Conservation (phyloP, 768 basidiomycete species). For the Serendipita indica region DNA sequence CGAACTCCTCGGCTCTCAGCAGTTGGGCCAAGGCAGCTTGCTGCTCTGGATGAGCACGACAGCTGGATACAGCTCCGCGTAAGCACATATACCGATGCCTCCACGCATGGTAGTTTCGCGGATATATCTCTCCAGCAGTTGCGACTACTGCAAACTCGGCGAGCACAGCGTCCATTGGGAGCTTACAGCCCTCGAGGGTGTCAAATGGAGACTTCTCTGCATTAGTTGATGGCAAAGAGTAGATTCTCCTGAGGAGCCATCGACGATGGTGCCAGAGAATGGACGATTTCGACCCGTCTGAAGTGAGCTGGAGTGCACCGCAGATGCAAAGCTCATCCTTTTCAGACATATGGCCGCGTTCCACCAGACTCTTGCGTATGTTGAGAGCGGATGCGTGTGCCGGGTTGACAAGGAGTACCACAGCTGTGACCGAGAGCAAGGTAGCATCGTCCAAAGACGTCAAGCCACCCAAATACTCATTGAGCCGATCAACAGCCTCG, state of each 20-base stretch:
- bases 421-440: constrained; percentile 26
- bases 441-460: not conserved
- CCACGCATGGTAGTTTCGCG: constrained; percentile 67
- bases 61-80: constrained; percentile 21
- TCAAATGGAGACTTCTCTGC: constrained; percentile 14
- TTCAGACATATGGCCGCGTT: constrained; percentile 24
- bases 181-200: constrained; percentile 18
- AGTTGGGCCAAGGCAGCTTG: constrained; percentile 21
- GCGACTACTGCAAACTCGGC: constrained; percentile 36
- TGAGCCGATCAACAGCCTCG: constrained; percentile 27
- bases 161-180: constrained; percentile 18
- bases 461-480: not conserved
- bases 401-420: constrained; percentile 52
- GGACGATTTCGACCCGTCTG: constrained; percentile 47
- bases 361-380: constrained; percentile 38
- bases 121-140: constrained; percentile 43
- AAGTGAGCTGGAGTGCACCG: constrained; percentile 35
- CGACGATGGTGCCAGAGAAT: constrained; percentile 56
- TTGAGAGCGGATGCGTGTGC: constrained; percentile 58
- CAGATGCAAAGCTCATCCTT: constrained; percentile 35
- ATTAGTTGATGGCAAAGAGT: constrained; percentile 17
- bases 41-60: constrained; percentile 13
- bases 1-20: constrained; percentile 27
- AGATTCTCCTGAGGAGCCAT: constrained; percentile 38
- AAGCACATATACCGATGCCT: constrained; percentile 40